Base-by-base conservation (phyloP, 352 stramenopile species). In the Phytophthora sp. region DNA sequence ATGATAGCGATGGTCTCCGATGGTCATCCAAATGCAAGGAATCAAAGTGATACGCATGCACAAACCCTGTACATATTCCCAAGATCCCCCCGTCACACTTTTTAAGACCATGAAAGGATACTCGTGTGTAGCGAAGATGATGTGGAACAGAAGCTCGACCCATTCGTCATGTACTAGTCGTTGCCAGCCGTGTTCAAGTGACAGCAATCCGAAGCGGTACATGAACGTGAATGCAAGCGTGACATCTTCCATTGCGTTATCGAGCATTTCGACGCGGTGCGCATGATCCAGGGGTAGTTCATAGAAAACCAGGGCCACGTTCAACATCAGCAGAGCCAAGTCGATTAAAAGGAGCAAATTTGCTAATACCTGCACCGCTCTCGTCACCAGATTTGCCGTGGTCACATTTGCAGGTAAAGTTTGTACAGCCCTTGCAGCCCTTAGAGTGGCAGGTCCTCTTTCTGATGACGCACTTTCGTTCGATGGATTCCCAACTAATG, bases 101-200 rank as follows among this genome's bases (percentile, higher is more conserved):
- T 67, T 28, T 10, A 70, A 42, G 35, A 79, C 12, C 18, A 72
- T 62, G 53, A 79, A 82, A 15, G 62, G 54, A 34, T 77, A 74
- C 55, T 82, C 58, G n/a, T n/a, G n/a, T n/a, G n/a, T n/a, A n/a
- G n/a, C n/a, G 53, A 82, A 79, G 5, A 77, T 38, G 13, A 79
- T 15, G 44, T 82, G 64, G 18, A 52, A 67, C 20, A 67, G 24
- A 2, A 79, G 4, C 30, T 82, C 73, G n/a, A 62, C 21, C 17
- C 45, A 62, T 48, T 76, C 69, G 20, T 80, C 58, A 23, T 43
- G 43, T 13, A 76, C 13, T n/a, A n/a, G n/a, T 10, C 39, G 20
- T 2, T 35, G 28, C 51, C 50, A 72, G 44, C 58, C 53, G 24
- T 61, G 41, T 45, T 62, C 8, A n/a, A 50, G 2, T 0, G 24